phyloP scores from a whole-genome alignment of 257 asterid genomes.

The Schizonepeta tenuifolia region DNA sequence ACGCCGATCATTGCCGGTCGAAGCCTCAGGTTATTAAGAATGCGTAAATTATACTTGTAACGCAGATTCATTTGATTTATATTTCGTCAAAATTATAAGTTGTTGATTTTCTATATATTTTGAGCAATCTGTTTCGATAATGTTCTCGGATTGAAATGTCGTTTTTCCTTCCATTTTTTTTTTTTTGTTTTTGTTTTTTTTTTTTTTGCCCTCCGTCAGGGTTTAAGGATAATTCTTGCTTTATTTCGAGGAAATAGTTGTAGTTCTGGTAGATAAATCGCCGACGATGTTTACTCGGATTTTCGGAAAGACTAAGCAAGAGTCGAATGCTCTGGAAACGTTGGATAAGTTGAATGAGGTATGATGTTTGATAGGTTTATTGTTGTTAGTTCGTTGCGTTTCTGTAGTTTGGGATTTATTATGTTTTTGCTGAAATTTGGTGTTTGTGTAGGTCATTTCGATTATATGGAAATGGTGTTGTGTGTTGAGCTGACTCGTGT shows the following conservation, averaged over 20 bases:
- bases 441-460: not conserved
- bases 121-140: not conserved
- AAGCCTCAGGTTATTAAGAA: conserved; percentile 9
- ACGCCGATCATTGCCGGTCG: not conserved
- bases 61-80: not conserved
- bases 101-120: conserved; percentile 10
- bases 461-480: not conserved
- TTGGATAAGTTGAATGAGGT: conserved; percentile 71
- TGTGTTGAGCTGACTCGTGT: conserved; percentile 4
- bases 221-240: conserved; percentile 19
- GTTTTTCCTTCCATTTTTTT: conserved; percentile 1
- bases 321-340: conserved; percentile 55
- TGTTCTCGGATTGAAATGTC: conserved; percentile 29
- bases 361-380: conserved; percentile 28
- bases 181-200: conserved; percentile 4
- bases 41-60: not conserved
- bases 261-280: conserved; percentile 17
- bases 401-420: not conserved
- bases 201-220: conserved; percentile 28
- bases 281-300: conserved; percentile 56
- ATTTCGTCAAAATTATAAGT: not conserved
- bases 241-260: not conserved
- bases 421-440: not conserved
- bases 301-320: conserved; percentile 63
- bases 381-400: not conserved